Percentiles rank a stretch among this genome's conserved stretches.
Conservation (phyloP, 495 filamentous ascomycete genomes). For the Neurospora sp. region DNA sequence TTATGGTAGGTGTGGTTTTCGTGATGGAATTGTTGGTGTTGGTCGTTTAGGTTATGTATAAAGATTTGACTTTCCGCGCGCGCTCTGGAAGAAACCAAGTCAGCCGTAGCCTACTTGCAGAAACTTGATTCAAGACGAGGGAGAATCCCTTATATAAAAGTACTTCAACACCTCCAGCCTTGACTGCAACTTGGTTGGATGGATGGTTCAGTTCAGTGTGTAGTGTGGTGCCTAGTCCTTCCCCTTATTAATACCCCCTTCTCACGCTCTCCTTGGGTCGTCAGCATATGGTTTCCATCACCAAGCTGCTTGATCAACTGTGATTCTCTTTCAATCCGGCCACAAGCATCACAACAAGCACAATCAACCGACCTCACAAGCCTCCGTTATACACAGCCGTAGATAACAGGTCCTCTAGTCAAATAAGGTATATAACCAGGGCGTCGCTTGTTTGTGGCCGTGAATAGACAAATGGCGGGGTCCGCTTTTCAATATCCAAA, state of each 20-base stretch:
- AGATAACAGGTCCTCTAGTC: not conserved
- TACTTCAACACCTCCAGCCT: not conserved
- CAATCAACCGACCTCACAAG: not conserved
- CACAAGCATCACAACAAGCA: not conserved
- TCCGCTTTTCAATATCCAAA: not conserved
- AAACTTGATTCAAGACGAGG: not conserved
- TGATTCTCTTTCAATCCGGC: not conserved
- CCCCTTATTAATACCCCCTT: too few species aligned
- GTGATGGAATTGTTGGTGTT: not conserved
- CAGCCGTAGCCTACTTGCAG: not conserved
- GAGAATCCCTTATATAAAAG: not conserved
- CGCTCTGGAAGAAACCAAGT: not conserved
- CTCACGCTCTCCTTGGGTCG: not conserved
- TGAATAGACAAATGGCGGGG: not conserved
- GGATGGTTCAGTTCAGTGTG: not conserved
- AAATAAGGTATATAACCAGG: not conserved
- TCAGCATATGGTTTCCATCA: not conserved
- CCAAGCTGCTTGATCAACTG: not conserved
- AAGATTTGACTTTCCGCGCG: not conserved
- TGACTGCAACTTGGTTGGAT: not conserved
- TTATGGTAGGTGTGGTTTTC: not conserved
- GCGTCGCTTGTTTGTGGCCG: not conserved
- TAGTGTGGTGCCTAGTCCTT: not conserved
- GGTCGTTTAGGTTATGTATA: not conserved
- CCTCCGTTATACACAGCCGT: not conserved